Percentiles rank a stretch among this genome's conserved stretches.
Evolutionary conservation across 2,329 filamentous ascomycete genomes (phyloP).

Genomic region (Ceratocystis albifundus): DNA sequence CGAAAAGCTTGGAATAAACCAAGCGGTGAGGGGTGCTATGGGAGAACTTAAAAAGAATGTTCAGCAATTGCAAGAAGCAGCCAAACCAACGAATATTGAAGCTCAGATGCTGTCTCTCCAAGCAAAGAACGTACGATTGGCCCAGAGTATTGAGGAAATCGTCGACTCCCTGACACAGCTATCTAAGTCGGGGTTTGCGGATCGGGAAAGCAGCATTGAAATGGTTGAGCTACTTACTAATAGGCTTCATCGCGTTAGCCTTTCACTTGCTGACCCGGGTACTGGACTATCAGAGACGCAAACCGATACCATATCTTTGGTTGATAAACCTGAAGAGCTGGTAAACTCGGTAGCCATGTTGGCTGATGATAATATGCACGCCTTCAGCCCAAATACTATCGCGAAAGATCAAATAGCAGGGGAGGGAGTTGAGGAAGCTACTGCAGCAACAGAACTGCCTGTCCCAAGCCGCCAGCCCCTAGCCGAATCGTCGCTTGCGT

Average conservation of each 20-base stretch:
- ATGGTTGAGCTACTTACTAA: constrained; percentile 48
- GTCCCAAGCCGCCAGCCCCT: constrained; percentile 54
- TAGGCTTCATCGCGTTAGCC: constrained; percentile 54
- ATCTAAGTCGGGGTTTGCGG: constrained; percentile 40
- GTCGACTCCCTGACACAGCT: constrained; percentile 51
- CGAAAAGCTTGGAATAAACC: constrained; percentile 68
- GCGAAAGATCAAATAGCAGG: not conserved
- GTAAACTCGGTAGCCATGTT: not conserved
- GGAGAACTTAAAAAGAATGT: constrained; percentile 70
- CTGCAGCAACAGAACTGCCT: constrained; percentile 24
- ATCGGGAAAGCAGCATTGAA: constrained; percentile 41
- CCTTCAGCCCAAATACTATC: not conserved
- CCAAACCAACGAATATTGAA: constrained; percentile 14
- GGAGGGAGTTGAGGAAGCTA: not conserved
- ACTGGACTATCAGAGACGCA: constrained; percentile 23
- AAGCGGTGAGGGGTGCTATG: constrained; percentile 68
- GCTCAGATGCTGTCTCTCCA: constrained; percentile 38
- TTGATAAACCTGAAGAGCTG: not conserved
- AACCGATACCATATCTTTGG: not conserved
- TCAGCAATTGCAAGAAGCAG: constrained; percentile 31
- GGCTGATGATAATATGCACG: not conserved
- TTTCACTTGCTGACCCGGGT: constrained; percentile 48
- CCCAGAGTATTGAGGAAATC: constrained; percentile 55
- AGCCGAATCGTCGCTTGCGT: constrained; percentile 64
- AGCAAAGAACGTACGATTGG: constrained; percentile 53